Evolutionary conservation across 441 rosid species (phyloP), one percentile per base, ranked within the genome.

Genomic region (Hura crepitans): DNA sequence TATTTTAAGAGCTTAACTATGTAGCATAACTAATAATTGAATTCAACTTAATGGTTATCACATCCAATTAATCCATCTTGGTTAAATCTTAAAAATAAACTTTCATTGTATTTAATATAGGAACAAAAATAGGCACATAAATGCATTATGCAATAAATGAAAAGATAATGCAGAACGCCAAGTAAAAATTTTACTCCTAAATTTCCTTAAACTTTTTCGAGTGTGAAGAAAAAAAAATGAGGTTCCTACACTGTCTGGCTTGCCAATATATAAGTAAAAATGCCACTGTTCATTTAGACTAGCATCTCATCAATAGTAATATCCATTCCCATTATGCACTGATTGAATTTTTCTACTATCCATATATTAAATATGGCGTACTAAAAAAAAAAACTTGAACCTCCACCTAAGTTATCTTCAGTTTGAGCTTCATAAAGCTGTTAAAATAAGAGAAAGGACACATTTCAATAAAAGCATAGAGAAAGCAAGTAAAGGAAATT

Each of bases 31-130:
- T 47, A 47, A 59, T 31, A n/a, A 28, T 3, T 47, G 23, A 22
- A 69, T 15, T 46, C 20, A 58, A 68, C 13, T 47, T 27, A 55
- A 45, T n/a, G n/a, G n/a, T n/a, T n/a, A n/a, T n/a, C 62, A 39
- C 2, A 45, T 65, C 7, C 27, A 27, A 23, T n/a, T 50, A n/a
- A 0, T 60, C 46, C 43, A 30, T 65, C 42, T 66, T 14, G 61
- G 43, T 30, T 13, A 66, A 22, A 9, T 11, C 17, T n/a, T 28
- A 28, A 25, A 23, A 25, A 39, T 15, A 42, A 53, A 22, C 22
- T 31, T 54, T 54, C 4, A 22, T 23, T 8, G 60, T 31, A 58
- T 58, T 30, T 4, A 25, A 10, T 31, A 0, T 13, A 3, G 0
- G 46, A 58, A 30, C 39, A 31, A 20, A 22, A 51, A 28, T 12